These are phyloP conservation scores for Penicillium capsulatum DNA, from an alignment of 2,329 filamentous ascomycete species.

Conservation along the genomic window DNA sequence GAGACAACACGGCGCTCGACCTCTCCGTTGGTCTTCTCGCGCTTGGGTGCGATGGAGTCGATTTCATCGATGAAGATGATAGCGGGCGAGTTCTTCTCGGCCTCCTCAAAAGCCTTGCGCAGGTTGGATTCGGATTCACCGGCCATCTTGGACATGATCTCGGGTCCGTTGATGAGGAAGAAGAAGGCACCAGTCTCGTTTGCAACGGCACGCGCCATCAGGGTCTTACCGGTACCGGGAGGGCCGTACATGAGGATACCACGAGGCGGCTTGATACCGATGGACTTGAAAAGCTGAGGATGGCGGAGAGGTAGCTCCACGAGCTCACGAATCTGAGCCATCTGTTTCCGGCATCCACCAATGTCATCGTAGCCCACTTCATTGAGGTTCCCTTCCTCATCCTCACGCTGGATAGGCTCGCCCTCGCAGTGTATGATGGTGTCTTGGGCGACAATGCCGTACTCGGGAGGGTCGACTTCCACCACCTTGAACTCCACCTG, in stretches of 20 bases:
- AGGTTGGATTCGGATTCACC: slow-evolving; percentile 98
- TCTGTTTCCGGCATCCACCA: slow-evolving; percentile 98
- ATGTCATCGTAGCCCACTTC: slow-evolving; percentile 99
- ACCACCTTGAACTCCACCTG: slow-evolving; percentile 99
- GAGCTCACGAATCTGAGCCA: slow-evolving; percentile 98
- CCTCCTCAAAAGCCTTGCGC: slow-evolving; percentile 98
- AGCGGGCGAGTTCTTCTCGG: slow-evolving; percentile 97
- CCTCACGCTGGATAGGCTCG: slow-evolving; percentile 92
- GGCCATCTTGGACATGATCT: slow-evolving; percentile 99
- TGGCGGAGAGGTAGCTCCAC: slow-evolving; percentile 95
- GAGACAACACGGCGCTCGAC: slow-evolving; percentile 98
- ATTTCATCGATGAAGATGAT: slow-evolving; percentile 99
- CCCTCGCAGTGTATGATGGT: slow-evolving; percentile 99
- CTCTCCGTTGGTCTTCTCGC: slow-evolving; percentile 99
- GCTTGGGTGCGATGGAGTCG: slow-evolving; percentile 97
- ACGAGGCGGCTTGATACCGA: slow-evolving; percentile 98
- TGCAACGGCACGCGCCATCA: slow-evolving; percentile 97
- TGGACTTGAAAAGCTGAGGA: slow-evolving; percentile 99
- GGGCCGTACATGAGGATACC: slow-evolving; percentile 96
- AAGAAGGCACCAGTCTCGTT: slow-evolving; percentile 99
- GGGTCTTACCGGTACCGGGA: slow-evolving; percentile 97
- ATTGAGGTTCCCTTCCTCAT: slow-evolving; percentile 98
- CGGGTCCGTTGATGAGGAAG: slow-evolving; percentile 98
- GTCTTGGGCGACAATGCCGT: slow-evolving; percentile 97
- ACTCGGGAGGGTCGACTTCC: slow-evolving; percentile 96